A percentile compares a stretch with the other conserved stretches of the same genome.
Conservation (phyloP, 768 basidiomycete genomes). For the Kwoniella pini region DNA sequence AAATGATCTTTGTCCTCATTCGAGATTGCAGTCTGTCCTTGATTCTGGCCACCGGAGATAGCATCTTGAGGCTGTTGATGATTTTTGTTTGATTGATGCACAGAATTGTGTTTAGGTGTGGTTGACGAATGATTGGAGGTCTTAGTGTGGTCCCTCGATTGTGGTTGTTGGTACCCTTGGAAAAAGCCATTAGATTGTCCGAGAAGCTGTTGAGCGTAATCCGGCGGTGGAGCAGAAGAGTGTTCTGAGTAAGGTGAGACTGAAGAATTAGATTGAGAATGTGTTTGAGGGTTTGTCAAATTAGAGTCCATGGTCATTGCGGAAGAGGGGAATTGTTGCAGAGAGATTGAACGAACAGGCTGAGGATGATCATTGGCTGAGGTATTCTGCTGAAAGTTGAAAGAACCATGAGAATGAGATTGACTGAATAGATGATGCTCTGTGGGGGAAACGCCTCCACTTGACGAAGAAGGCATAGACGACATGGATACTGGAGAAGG, state of each 20-base stretch:
- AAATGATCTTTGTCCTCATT: slow-evolving; percentile 3
- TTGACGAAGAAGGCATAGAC: slow-evolving; percentile 6
- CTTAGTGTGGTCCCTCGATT: too few species aligned
- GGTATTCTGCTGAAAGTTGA: neutral
- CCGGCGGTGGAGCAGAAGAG: neutral
- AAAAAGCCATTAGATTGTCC: neutral
- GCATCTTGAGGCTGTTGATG: neutral
- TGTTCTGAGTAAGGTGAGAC: slow-evolving; percentile 21
- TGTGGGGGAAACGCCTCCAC: slow-evolving; percentile 10
- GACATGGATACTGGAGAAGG: slow-evolving; percentile 13
- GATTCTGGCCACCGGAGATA: too few species aligned
- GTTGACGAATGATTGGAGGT: too few species aligned
- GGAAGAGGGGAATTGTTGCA: slow-evolving; percentile 6
- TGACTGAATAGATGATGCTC: neutral
- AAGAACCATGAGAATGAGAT: neutral
- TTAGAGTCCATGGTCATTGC: neutral
- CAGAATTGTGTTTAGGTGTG: too few species aligned
- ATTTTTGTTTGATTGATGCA: neutral
- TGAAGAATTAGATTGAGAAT: neutral
- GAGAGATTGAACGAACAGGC: slow-evolving; percentile 3
- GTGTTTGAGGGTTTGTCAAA: neutral
- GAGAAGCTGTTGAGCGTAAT: neutral
- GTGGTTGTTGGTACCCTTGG: neutral
- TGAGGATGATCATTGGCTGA: slow-evolving; percentile 4
- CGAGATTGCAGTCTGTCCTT: neutral